These are phyloP conservation scores for Penicillium salamii DNA, from an alignment of 495 filamentous ascomycete genomes.

Conservation along the genomic window DNA sequence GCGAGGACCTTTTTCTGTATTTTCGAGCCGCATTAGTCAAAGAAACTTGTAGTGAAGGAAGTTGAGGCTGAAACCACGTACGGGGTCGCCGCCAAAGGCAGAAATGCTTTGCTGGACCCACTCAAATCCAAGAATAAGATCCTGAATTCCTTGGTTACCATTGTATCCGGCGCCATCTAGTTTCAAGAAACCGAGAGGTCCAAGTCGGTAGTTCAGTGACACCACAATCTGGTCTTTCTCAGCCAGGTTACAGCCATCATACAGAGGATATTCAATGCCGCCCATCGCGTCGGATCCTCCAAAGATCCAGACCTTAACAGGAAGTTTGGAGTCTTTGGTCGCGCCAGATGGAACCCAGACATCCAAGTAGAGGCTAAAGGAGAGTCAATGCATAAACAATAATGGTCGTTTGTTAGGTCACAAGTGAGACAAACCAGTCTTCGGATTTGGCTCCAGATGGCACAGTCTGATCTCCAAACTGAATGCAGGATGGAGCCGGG, in stretches of 20 bases:
- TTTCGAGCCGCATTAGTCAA: not conserved
- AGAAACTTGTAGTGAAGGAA: not conserved
- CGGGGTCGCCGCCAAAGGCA: constrained; percentile 32
- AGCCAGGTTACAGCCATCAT: constrained; percentile 39
- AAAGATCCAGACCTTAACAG: constrained; percentile 42
- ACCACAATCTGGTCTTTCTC: constrained; percentile 35
- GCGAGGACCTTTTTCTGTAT: constrained; percentile 27
- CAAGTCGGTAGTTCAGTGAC: constrained; percentile 37
- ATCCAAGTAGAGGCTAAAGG: constrained; percentile 21
- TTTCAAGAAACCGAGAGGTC: constrained; percentile 31
- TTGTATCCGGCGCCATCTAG: constrained; percentile 23
- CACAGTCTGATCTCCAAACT: constrained; percentile 26
- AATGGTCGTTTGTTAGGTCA: not conserved
- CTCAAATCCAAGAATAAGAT: constrained; percentile 25
- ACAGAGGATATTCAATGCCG: constrained; percentile 24
- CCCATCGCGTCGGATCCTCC: constrained; percentile 29
- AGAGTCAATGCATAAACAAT: not conserved
- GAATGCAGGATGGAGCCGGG: constrained; percentile 25
- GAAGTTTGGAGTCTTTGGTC: constrained; percentile 33
- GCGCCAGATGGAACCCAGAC: constrained; percentile 29
- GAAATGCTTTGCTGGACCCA: constrained; percentile 32
- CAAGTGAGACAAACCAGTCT: constrained; percentile 24
- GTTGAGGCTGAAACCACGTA: constrained; percentile 8
- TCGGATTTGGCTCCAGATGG: constrained; percentile 22
- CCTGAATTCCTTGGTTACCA: constrained; percentile 27